Conservation (phyloP, 176 grass and related monocot species). For the Oryza australiensis region DNA sequence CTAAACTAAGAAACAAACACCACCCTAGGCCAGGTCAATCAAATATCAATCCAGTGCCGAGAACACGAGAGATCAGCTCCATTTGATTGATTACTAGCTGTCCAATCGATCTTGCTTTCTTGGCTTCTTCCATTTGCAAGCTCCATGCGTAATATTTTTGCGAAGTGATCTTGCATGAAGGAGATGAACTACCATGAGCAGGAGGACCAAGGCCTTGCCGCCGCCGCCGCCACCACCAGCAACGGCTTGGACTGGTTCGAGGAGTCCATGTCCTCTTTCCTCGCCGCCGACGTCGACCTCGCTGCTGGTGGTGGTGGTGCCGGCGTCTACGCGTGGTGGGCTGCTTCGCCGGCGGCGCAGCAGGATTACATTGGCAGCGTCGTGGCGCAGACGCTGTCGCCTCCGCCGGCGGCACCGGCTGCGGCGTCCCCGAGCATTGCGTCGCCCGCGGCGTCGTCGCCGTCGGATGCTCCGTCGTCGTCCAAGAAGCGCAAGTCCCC, state of each 20-base stretch:
- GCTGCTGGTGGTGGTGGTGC: neutral
- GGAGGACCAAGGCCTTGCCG: conserved; percentile 19
- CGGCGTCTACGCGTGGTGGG: conserved; percentile 46
- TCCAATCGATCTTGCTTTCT: no score
- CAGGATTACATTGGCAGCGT: conserved; percentile 52
- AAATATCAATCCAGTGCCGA: conserved; percentile 12
- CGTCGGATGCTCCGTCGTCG: neutral
- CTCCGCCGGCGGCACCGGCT: conserved; percentile 6
- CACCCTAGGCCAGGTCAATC: conserved; percentile 32
- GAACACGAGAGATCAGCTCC: neutral
- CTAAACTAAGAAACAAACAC: conserved; percentile 31
- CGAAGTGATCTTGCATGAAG: conserved; percentile 30
- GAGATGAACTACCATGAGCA: conserved; percentile 43
- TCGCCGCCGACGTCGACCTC: conserved; percentile 41
- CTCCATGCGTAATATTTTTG: conserved; percentile 24
- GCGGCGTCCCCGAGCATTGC: conserved; percentile 21
- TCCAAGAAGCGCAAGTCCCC: conserved; percentile 57
- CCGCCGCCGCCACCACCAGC: neutral
- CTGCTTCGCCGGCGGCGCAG: conserved; percentile 10
- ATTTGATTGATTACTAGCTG: neutral
- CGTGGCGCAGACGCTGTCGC: conserved; percentile 53
- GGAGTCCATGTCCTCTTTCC: conserved; percentile 55
- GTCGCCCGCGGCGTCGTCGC: conserved; percentile 29
- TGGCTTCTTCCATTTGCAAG: neutral
- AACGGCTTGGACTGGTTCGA: conserved; percentile 47